A percentile compares a stretch with the other conserved stretches of the same genome.
phyloP scores from a whole-genome alignment of 768 basidiomycete genomes.

The Leccinum sublutescens region DNA sequence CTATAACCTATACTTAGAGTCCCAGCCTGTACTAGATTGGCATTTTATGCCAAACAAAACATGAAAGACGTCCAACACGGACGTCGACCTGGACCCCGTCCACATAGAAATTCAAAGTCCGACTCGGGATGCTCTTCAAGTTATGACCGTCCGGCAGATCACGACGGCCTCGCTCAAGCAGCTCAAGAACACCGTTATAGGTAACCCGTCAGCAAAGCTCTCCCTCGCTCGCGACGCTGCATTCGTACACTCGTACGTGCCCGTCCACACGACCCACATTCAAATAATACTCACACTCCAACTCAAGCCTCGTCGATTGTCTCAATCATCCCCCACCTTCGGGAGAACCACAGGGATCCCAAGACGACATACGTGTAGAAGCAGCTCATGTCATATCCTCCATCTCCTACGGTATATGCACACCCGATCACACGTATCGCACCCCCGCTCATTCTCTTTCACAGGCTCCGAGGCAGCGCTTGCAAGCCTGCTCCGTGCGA shows the following conservation, averaged over 20 bases:
- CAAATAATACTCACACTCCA: background rate
- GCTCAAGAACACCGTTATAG: constrained; percentile 75
- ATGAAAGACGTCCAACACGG: no score
- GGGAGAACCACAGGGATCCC: constrained; percentile 36
- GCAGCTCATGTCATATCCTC: constrained; percentile 76
- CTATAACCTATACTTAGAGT: no score
- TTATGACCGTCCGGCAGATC: constrained; percentile 33
- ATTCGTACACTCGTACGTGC: constrained; percentile 54
- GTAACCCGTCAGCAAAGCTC: constrained; percentile 72
- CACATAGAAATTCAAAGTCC: no score
- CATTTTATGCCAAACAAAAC: no score
- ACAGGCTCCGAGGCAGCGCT: constrained; percentile 64
- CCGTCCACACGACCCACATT: no score
- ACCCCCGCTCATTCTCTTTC: background rate
- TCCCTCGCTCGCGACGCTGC: constrained; percentile 53
- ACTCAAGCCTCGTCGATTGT: constrained; percentile 59
- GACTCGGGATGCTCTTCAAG: no score
- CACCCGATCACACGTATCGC: background rate
- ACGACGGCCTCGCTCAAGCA: constrained; percentile 48
- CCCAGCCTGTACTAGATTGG: no score
- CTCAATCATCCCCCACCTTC: constrained; percentile 43
- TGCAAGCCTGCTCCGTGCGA: constrained; percentile 50
- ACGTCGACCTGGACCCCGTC: no score
- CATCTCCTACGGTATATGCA: constrained; percentile 58
- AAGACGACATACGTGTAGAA: constrained; percentile 61